These are phyloP conservation scores for Citrus sp. DNA, from an alignment of 345 rosid genomes.

Conservation along the genomic window DNA sequence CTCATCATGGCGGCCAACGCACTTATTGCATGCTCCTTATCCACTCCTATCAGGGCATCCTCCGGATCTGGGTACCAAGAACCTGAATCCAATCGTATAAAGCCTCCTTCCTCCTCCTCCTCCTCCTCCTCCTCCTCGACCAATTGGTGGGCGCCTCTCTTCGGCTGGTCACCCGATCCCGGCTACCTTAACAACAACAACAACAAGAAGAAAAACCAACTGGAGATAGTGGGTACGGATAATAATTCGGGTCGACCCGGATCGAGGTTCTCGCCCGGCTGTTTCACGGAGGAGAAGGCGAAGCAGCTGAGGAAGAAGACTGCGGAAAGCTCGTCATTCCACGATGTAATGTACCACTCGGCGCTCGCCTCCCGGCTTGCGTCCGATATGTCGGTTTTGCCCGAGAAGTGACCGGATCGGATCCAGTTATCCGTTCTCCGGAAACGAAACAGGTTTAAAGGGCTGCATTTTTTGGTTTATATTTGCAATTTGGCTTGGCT, in stretches of 20 bases:
- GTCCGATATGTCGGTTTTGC: conserved; percentile 22
- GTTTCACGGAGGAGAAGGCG: conserved; percentile 60
- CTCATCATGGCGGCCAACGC: conserved; percentile 4
- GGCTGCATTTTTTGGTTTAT: background rate
- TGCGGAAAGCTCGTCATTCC: conserved; percentile 30
- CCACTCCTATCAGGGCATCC: conserved; percentile 11
- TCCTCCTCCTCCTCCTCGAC: conserved; percentile 7
- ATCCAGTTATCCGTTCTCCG: background rate
- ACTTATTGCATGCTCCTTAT: background rate
- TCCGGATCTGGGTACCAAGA: conserved; percentile 6
- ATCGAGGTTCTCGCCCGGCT: conserved; percentile 28
- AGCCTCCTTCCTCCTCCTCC: conserved; percentile 2
- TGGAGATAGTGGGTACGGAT: background rate
- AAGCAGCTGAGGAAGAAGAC: conserved; percentile 45
- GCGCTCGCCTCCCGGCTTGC: conserved; percentile 48
- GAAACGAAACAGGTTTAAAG: background rate
- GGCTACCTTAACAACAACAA: conserved; percentile 14
- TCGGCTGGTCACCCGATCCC: conserved; percentile 31
- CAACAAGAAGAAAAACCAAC: background rate
- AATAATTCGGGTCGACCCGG: conserved; percentile 5
- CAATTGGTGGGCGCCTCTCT: conserved; percentile 42
- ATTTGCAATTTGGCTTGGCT: background rate
- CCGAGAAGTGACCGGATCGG: background rate
- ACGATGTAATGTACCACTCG: conserved; percentile 55
- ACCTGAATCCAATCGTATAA: conserved; percentile 9